Percentiles rank a stretch among this genome's conserved stretches.
Conservation (phyloP, 441 rosid genomes). For the Euphorbia corollata region DNA sequence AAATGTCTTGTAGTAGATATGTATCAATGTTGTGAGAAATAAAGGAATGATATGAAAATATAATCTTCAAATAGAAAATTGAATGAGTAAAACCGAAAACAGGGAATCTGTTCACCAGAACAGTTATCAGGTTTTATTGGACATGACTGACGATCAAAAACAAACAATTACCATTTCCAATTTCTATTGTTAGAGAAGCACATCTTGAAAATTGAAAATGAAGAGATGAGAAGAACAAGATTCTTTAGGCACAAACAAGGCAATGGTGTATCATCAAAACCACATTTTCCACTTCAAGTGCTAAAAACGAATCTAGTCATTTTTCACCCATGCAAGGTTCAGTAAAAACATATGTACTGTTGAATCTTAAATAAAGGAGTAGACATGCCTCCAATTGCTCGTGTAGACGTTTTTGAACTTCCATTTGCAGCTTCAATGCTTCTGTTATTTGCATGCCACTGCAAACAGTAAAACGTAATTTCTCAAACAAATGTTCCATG, state of each 20-base stretch:
- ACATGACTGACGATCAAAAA: neutral
- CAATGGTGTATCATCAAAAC: neutral
- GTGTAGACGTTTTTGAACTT: slow-evolving; percentile 86
- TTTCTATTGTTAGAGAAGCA: neutral
- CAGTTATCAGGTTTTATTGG: neutral
- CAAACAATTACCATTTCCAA: neutral
- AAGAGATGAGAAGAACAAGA: neutral
- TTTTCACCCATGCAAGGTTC: slow-evolving; percentile 4
- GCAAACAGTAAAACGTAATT: slow-evolving; percentile 25
- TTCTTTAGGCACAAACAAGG: neutral
- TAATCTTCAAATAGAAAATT: neutral
- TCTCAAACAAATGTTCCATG: slow-evolving; percentile 3
- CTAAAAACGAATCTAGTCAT: neutral
- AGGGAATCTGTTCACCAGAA: neutral
- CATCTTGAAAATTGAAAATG: neutral
- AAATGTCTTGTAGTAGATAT: too few relatives aligned
- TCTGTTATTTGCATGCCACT: slow-evolving; percentile 96
- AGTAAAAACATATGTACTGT: neutral
- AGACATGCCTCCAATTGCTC: slow-evolving; percentile 90
- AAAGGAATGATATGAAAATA: neutral
- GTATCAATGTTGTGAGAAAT: neutral
- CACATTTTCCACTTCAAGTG: neutral
- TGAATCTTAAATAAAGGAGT: slow-evolving; percentile 21
- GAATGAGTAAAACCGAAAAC: neutral
- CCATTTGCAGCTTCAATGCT: slow-evolving; percentile 96